These are phyloP conservation scores for Camellia oleifera DNA, from an alignment of 179 eudicot genomes.

Conservation along the genomic window DNA sequence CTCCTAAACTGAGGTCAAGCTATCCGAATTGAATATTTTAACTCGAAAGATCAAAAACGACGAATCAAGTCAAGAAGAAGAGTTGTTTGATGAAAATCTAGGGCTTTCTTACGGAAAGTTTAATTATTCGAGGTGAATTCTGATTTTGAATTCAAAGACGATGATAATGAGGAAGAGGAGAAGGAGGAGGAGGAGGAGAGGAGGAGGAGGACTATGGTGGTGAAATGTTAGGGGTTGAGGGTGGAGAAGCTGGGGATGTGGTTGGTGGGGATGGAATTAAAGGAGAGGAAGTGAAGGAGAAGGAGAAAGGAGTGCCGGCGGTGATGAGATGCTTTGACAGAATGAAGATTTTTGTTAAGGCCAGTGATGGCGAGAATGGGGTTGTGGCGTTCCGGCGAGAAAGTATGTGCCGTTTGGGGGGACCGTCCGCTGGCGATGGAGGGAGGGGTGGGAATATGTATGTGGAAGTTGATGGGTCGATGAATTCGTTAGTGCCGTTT, in stretches of 20 bases:
- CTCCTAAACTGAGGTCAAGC: slow-evolving; percentile 36
- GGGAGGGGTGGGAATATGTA: slow-evolving; percentile 97
- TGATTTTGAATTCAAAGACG: slow-evolving; percentile 31
- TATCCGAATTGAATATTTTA: slow-evolving; percentile 34
- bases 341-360: slow-evolving; percentile 72
- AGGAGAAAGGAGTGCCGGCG: slow-evolving; percentile 96
- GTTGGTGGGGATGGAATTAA: slow-evolving; percentile 16
- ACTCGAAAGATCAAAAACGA: neutral
- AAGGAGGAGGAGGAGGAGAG: slow-evolving; percentile 46
- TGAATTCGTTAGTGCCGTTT: slow-evolving; percentile 90
- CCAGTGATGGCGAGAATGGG: slow-evolving; percentile 95
- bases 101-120: slow-evolving; percentile 33
- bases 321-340: slow-evolving; percentile 96
- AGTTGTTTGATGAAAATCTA: neutral
- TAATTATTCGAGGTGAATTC: slow-evolving; percentile 32
- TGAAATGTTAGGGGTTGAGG: slow-evolving; percentile 23
- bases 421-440: slow-evolving; percentile 91
- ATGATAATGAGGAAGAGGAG: slow-evolving; percentile 28
- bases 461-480: slow-evolving; percentile 71
- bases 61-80: slow-evolving; percentile 17
- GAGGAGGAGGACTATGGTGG: slow-evolving; percentile 29
- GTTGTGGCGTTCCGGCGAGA: slow-evolving; percentile 95
- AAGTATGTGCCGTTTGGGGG: slow-evolving; percentile 90
- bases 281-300: slow-evolving; percentile 49
- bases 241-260: slow-evolving; percentile 14